Base-by-base conservation (phyloP, 306 rosid genomes). In the Acmispon strigosus region DNA sequence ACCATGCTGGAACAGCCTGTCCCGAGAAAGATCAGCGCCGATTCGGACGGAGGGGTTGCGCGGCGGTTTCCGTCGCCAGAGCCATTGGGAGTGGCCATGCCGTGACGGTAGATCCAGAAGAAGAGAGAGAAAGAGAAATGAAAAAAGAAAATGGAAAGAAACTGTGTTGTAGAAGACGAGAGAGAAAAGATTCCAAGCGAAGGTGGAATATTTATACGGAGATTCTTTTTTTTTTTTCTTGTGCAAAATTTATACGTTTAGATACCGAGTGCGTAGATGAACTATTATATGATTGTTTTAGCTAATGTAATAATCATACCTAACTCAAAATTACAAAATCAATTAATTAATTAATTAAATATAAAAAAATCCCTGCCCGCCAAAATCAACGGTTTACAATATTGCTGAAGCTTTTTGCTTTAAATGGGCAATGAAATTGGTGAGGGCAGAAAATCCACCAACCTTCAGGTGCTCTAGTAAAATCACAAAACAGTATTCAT, bases 1-100 rank as follows among this genome's bases (percentile, higher is more conserved):
- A 94, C 84, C 80, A 96, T 83, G 84, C 99, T 82, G 1, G 99
- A 94, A 50, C 96, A 89, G 2, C 99, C 99, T 6, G 97, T 91
- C 1, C 99, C 99, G 60, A 94, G 85, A 50, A 94, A 94, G 64
- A 94, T 89, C 71, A 94, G 71, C 29, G 96, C 96, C 60, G 99
- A 94, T 82, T 76, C 73, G 56, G 81, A 29, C 1, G 32, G 32
- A 2, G 32, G 32, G 32, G 32, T 27, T 27, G 50, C 44, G 18
- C 17, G 64, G 43, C 24, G 18, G 80, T 51, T 61, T 45, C 64
- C 84, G 79, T 65, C 56, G 32, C 51, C 78, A 53, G 69, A 16
- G 80, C 55, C 72, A 22, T 82, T 69, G 72, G 75, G 50, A 63
- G 78, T 75, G 79, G 91, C 86, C 98, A 90, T 93, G 10, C 42